These are phyloP conservation scores for Exophiala phaeomuriformis DNA, from an alignment of 2,329 filamentous ascomycete species.

Conservation along the genomic window DNA sequence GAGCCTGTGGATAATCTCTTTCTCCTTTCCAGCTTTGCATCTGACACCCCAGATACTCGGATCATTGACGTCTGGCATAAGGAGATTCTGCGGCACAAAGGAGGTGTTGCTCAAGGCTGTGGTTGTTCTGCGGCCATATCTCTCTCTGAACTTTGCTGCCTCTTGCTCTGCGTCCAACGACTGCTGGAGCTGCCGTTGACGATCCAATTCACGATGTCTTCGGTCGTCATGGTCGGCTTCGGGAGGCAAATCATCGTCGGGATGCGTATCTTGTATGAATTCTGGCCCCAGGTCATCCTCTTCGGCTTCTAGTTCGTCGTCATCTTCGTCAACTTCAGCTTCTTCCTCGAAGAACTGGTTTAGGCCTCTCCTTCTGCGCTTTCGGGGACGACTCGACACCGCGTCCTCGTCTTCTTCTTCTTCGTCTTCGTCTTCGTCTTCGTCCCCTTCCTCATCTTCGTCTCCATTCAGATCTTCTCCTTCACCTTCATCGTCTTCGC, in stretches of 20 bases:
- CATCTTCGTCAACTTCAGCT: conserved; percentile 91
- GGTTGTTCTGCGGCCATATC: conserved; percentile 73
- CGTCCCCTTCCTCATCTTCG: conserved; percentile 46
- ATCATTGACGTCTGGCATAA: conserved; percentile 89
- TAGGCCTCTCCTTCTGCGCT: conserved; percentile 64
- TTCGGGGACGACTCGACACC: conserved; percentile 61
- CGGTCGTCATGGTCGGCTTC: conserved; percentile 81
- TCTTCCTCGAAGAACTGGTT: conserved; percentile 95
- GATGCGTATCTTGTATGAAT: conserved; percentile 82
- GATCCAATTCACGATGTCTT: conserved; percentile 87
- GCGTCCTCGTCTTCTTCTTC: conserved; percentile 26
- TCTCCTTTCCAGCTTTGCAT: conserved; percentile 92
- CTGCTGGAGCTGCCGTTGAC: conserved; percentile 76
- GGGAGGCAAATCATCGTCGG: conserved; percentile 71
- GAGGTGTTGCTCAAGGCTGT: conserved; percentile 60
- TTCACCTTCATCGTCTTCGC: conserved; percentile 37
- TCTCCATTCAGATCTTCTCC: conserved; percentile 40
- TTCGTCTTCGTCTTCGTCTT: conserved; percentile 53
- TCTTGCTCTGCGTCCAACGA: conserved; percentile 91
- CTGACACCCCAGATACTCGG: conserved; percentile 92
- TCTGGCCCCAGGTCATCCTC: conserved; percentile 83
- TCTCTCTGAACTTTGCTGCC: conserved; percentile 75
- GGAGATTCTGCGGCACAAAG: conserved; percentile 73
- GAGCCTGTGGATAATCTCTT: conserved; percentile 79
- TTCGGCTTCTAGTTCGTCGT: conserved; percentile 79